These are phyloP conservation scores for Cucumis melo DNA, from an alignment of 306 rosid species.

Conservation along the genomic window DNA sequence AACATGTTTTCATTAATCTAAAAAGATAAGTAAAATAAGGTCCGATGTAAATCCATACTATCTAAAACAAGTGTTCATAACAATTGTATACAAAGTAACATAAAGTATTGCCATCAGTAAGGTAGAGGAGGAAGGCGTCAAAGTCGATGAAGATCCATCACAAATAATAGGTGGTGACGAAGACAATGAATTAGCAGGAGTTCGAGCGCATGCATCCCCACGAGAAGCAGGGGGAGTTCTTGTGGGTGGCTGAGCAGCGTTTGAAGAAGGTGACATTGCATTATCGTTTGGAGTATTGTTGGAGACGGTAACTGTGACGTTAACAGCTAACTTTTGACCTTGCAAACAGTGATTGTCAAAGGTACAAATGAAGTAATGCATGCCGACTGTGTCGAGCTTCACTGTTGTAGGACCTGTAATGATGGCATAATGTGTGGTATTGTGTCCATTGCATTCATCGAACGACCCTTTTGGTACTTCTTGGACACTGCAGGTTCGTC, in stretches of 20 bases:
- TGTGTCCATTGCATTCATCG: neutral
- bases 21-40: too few relatives aligned
- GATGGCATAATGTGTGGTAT: neutral
- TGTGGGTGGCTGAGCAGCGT: neutral
- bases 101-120: neutral
- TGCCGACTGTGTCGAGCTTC: neutral
- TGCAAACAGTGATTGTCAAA: conserved; percentile 1
- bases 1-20: too few relatives aligned
- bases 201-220: neutral
- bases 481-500: neutral
- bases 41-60: too few relatives aligned
- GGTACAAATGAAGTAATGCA: conserved; percentile 15
- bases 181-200: neutral
- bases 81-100: neutral
- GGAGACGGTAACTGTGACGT: neutral
- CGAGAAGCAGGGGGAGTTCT: neutral
- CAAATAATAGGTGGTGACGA: neutral
- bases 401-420: neutral
- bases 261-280: neutral
- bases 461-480: neutral
- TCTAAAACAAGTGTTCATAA: neutral
- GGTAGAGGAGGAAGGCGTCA: neutral
- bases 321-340: conserved; percentile 18
- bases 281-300: neutral
- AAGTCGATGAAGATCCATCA: neutral